These are phyloP conservation scores for Paraleonurus japonicus DNA, from an alignment of 257 asterid species.

Conservation along the genomic window DNA sequence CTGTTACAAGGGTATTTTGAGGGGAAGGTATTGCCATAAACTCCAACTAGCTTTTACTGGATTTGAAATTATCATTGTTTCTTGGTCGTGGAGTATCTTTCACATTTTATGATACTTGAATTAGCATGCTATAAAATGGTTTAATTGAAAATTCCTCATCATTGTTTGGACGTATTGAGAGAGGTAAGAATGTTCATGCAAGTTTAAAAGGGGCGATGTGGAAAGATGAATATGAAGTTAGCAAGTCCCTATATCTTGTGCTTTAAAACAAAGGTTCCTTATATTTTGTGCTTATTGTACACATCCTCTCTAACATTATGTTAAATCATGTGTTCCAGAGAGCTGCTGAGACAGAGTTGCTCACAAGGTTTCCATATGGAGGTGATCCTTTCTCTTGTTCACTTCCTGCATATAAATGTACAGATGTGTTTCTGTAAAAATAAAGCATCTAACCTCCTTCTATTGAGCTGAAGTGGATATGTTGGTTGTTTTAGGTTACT, in stretches of 20 bases:
- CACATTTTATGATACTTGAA: neutral
- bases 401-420: too few species aligned
- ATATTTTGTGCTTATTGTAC: neutral
- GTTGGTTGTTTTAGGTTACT: neutral
- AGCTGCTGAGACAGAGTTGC: constrained; percentile 94
- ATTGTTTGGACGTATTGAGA: neutral
- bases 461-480: neutral
- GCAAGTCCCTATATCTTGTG: neutral
- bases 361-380: constrained; percentile 86
- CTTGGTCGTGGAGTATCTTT: neutral
- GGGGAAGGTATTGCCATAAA: constrained; percentile 59
- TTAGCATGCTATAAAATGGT: neutral
- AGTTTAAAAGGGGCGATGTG: neutral
- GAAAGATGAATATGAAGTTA: neutral
- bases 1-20: constrained; percentile 67
- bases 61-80: constrained; percentile 14
- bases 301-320: neutral
- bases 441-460: neutral
- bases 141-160: neutral
- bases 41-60: constrained; percentile 7
- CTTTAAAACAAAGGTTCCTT: neutral
- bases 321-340: constrained; percentile 50
- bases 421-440: neutral
- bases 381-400: constrained; percentile 46
- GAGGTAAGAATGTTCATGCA: neutral